Evolutionary conservation across 148 eudicot genomes (phyloP).

Genomic region (Tetragonia tetragonoides): DNA sequence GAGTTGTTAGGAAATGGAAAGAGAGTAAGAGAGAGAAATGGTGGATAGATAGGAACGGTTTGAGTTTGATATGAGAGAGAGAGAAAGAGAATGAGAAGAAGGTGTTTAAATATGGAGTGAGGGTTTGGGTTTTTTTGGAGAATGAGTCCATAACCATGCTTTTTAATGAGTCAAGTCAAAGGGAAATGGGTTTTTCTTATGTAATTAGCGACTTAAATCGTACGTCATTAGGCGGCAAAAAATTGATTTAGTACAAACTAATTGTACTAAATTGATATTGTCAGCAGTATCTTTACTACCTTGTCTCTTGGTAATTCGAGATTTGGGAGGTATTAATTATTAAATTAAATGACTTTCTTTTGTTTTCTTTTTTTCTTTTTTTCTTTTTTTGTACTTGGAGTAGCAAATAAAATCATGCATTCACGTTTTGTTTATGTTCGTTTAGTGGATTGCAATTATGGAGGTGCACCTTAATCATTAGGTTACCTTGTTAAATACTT

Average conservation of each 20-base stretch:
- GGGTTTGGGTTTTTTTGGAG: not conserved
- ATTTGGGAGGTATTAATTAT: too few species aligned
- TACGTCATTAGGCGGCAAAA: constrained; percentile 6
- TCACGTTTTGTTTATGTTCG: constrained; percentile 12
- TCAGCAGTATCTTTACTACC: not conserved
- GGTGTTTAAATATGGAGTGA: constrained; percentile 2
- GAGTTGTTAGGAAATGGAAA: constrained; percentile 12
- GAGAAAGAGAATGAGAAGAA: not conserved
- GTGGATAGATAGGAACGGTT: constrained; percentile 27
- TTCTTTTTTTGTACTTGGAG: not conserved
- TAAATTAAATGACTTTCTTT: not conserved
- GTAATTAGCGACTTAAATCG: not conserved
- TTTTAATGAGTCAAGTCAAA: too few species aligned
- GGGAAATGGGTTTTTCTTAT: too few species aligned
- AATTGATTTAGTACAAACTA: not conserved
- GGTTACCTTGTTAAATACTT: not conserved
- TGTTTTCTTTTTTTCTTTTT: too few species aligned
- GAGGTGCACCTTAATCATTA: not conserved
- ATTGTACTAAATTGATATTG: not conserved
- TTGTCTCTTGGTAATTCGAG: not conserved
- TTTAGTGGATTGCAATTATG: constrained; percentile 1
- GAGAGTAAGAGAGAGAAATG: constrained; percentile 16
- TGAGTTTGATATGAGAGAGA: constrained; percentile 8
- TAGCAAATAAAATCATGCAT: constrained; percentile 12
- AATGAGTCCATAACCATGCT: not conserved